Evolutionary conservation across 1,139 yeast genomes (phyloP).

Genomic region (Geotrichum siamense): DNA sequence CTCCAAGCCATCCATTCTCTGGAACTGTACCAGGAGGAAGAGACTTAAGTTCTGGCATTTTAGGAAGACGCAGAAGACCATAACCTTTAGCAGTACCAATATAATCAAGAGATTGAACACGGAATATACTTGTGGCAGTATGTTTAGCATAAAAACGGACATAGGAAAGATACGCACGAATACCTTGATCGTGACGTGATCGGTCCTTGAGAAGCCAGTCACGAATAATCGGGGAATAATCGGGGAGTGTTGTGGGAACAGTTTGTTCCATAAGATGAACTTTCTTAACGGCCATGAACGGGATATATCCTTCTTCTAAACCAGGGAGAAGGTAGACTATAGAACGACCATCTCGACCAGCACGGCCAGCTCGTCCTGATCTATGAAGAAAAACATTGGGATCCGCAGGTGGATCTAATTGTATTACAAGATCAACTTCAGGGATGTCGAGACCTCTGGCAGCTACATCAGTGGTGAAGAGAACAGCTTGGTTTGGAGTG

Average conservation of each 20-base stretch:
- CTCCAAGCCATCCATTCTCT: conserved; percentile 63
- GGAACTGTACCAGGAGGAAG: conserved; percentile 40
- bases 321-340: conserved; percentile 63
- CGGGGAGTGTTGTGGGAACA: conserved; percentile 18
- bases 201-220: conserved; percentile 66
- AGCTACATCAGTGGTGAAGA: conserved; percentile 54
- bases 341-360: conserved; percentile 75
- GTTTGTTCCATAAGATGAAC: conserved; percentile 45
- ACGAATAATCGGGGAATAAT: conserved; percentile 33
- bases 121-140: conserved; percentile 82
- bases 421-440: conserved; percentile 82
- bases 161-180: conserved; percentile 77
- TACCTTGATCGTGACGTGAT: conserved; percentile 70
- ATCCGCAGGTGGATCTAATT: conserved; percentile 86
- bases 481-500: conserved; percentile 45
- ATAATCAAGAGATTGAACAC: conserved; percentile 65
- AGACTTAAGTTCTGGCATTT: conserved; percentile 81
- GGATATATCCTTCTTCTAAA: conserved; percentile 75
- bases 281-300: conserved; percentile 70
- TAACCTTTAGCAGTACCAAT: conserved; percentile 65
- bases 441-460: conserved; percentile 93
- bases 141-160: conserved; percentile 82
- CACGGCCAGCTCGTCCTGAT: conserved; percentile 91
- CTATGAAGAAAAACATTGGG: conserved; percentile 83
- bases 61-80: conserved; percentile 77